These are phyloP conservation scores for Cinnamomum chago DNA, from an alignment of 164 flowering plant genomes.

Conservation along the genomic window DNA sequence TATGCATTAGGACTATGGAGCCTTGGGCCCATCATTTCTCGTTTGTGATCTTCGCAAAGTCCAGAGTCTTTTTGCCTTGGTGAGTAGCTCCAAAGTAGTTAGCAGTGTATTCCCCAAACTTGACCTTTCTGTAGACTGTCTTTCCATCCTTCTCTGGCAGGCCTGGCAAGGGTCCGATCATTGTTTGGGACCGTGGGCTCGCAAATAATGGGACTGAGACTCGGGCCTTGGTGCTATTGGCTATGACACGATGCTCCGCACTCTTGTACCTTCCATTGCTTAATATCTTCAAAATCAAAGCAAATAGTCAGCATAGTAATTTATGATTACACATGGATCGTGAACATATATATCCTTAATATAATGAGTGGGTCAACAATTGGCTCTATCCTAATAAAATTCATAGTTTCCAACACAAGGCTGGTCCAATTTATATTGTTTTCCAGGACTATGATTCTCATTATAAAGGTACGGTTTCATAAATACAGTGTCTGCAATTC, in stretches of 20 bases:
- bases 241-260: slow-evolving; percentile 16
- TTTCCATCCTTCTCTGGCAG: slow-evolving; percentile 19
- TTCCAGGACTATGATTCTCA: no score
- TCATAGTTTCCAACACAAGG: no score
- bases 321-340: background rate
- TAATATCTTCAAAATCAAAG: slow-evolving; percentile 9
- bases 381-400: no score
- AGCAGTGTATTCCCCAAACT: slow-evolving; percentile 17
- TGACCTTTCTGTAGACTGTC: slow-evolving; percentile 9
- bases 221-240: slow-evolving; percentile 14
- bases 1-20: background rate
- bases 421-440: no score
- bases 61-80: slow-evolving; percentile 17
- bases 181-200: slow-evolving; percentile 15
- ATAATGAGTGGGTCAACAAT: no score
- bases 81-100: slow-evolving; percentile 15
- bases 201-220: slow-evolving; percentile 19
- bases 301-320: background rate
- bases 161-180: slow-evolving; percentile 18
- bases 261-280: slow-evolving; percentile 26
- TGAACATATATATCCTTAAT: background rate
- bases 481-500: no score
- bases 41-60: slow-evolving; percentile 8
- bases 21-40: no score
- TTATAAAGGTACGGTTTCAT: no score